Conservation (phyloP, 2,329 filamentous ascomycete species). For the Penicillium sp. region DNA sequence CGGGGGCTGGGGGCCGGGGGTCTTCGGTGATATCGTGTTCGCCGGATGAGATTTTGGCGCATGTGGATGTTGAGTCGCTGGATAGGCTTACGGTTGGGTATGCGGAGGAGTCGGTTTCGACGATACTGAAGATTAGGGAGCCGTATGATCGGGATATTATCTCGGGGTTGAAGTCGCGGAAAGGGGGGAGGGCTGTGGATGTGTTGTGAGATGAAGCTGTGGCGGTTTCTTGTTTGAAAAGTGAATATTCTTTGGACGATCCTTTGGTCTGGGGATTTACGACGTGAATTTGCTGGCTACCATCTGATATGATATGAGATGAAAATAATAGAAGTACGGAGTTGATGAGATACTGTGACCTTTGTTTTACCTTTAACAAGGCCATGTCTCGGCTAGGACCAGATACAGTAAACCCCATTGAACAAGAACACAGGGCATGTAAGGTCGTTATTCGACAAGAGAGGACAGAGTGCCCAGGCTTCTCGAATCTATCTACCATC, state of each 20-base stretch:
- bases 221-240: background rate
- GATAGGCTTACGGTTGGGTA: slow-evolving; percentile 7
- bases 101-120: background rate
- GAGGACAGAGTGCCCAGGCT: background rate
- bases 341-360: no score
- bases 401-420: no score
- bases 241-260: background rate
- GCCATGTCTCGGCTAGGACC: no score
- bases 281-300: background rate
- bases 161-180: slow-evolving; percentile 6
- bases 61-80: slow-evolving; percentile 13
- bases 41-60: slow-evolving; percentile 5
- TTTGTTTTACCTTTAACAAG: no score
- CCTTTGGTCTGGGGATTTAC: background rate
- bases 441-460: no score
- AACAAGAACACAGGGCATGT: no score
- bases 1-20: background rate
- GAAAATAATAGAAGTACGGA: background rate
- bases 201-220: background rate
- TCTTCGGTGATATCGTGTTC: background rate
- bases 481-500: background rate
- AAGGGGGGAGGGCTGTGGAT: background rate
- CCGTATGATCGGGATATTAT: slow-evolving; percentile 16
- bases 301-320: background rate
- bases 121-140: slow-evolving; percentile 12